Evolutionary conservation across 164 flowering plant species (phyloP), one percentile per base, ranked within the genome.

Genomic region (Taxillus chinensis): DNA sequence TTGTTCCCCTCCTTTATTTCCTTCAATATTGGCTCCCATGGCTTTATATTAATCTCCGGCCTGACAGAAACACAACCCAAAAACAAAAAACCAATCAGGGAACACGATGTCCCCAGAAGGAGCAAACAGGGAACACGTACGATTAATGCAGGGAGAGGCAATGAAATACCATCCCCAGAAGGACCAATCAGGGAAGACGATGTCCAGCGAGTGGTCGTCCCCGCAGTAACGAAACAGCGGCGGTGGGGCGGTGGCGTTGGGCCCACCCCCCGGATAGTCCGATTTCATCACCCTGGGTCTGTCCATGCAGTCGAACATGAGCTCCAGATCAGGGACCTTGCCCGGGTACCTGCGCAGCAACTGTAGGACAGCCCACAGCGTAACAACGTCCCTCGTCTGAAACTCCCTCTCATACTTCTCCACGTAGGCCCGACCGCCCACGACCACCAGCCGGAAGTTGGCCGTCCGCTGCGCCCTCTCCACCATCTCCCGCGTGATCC

Each of bases 111-210:
- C 27, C 27, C 90, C 92, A 86, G 53, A 79, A 86, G 38, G 92
- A 84, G 84, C 87, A 83, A 70, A 80, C 86, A 39, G 86, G 86
- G 67, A 86, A 86, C 1, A 84, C 89, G 41, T 27, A 27, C 27
- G 27, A 27, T 27, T 27, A 0, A 27, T 2, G 27, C 27, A 27
- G 27, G 27, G 27, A 27, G 27, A 2, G 27, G 27, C 27, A 27
- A 27, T 27, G 27, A 27, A 27, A 5, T 72, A 85, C 90, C 87
- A 83, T 53, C 90, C 87, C 90, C 92, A 86, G 53, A 79, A 86
- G 38, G 92, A 84, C 87, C 87, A 83, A 70, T 82, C 86, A 39
- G 86, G 86, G 67, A 86, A 86, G 0, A 84, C 89, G 41, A 84
- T 78, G 45, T 84, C 89, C 52, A 75, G 50, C 3, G 82, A 66